Evolutionary conservation across 129 eudicot species (phyloP), one percentile per base, ranked within the genome.

Genomic region (Artemisia tridentata): DNA sequence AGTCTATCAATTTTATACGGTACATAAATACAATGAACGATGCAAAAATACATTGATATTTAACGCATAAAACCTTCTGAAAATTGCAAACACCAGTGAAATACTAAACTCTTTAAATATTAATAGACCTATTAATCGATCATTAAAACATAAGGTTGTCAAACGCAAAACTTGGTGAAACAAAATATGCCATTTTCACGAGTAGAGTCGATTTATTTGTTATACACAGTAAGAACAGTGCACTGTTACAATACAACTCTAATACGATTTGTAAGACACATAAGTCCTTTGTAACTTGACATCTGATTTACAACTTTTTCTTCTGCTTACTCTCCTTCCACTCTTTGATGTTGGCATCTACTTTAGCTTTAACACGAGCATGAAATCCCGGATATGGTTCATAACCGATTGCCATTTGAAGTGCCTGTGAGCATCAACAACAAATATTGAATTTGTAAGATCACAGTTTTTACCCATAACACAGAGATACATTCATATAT

Each of bases 361-460:
- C 73, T 72, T 75, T 78, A 29, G 91, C 88, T 79, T 88, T 75
- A 57, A 90, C 99, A 29, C 81, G 60, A 51, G 80, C 83, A 62
- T 83, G 87, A 76, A 95, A 95, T 20, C 99, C 99, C 11, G 97
- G 96, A 74, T 87, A 87, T 47, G 99, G 99, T 65, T 93, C 99
- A 48, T 90, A 90, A 76, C 80, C 81, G 5, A 90, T 73, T 34
- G 80, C 80, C 67, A 84, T 79, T 51, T 83, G 83, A 65, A 93
- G 88, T 59, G 82, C 84, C 98, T 93, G 89, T 59, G 68, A 55
- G 20, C 45, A 51, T 79, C 65, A 14, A 52, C 29, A 1, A 70
- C 12, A 27, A 8, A 49, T 57, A 21, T 63, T 65, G 11, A 45
- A 53, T 11, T 7, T 13, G 34, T 46, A 7, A 6, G 34, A 46